Evolutionary conservation across 2,329 filamentous ascomycete species (phyloP).

Genomic region (Alternaria triticina): DNA sequence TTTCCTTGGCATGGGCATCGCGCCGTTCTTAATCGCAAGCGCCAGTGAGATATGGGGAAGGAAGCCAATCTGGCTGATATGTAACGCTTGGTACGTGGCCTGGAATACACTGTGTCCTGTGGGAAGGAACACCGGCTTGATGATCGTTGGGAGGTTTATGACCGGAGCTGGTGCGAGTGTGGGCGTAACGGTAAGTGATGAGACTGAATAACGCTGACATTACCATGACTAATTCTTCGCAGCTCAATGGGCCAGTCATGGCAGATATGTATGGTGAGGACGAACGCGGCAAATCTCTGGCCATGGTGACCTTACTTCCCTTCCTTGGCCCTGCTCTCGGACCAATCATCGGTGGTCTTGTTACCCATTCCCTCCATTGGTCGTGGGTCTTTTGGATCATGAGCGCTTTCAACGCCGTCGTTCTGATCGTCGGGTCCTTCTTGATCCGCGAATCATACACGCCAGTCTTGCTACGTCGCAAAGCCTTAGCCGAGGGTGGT

Average conservation of each 20-base stretch:
- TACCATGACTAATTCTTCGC: background rate
- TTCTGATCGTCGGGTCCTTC: slow-evolving; percentile 31
- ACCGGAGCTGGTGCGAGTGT: slow-evolving; percentile 20
- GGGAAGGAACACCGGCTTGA: slow-evolving; percentile 4
- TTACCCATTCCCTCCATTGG: slow-evolving; percentile 25
- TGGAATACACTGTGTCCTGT: slow-evolving; percentile 19
- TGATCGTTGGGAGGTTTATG: slow-evolving; percentile 20
- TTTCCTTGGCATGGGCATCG: slow-evolving; percentile 21
- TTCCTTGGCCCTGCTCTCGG: slow-evolving; percentile 32
- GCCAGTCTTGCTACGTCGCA: slow-evolving; percentile 52
- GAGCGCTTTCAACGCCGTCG: background rate
- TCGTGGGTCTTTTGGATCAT: slow-evolving; percentile 33
- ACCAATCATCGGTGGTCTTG: slow-evolving; percentile 31
- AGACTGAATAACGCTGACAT: background rate
- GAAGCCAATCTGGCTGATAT: slow-evolving; percentile 8
- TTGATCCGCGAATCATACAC: slow-evolving; percentile 55
- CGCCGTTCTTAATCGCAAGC: slow-evolving; percentile 13
- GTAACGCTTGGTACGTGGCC: slow-evolving; percentile 16
- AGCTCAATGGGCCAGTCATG: slow-evolving; percentile 23
- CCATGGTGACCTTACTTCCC: slow-evolving; percentile 15
- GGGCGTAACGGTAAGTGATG: slow-evolving; percentile 10
- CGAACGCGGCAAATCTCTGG: slow-evolving; percentile 19
- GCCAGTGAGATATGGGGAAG: slow-evolving; percentile 17
- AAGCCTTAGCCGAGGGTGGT: slow-evolving; percentile 33
- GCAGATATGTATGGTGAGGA: slow-evolving; percentile 18